Conservation (phyloP, 2,329 filamentous ascomycete species). For the Coniochaeta sp. region DNA sequence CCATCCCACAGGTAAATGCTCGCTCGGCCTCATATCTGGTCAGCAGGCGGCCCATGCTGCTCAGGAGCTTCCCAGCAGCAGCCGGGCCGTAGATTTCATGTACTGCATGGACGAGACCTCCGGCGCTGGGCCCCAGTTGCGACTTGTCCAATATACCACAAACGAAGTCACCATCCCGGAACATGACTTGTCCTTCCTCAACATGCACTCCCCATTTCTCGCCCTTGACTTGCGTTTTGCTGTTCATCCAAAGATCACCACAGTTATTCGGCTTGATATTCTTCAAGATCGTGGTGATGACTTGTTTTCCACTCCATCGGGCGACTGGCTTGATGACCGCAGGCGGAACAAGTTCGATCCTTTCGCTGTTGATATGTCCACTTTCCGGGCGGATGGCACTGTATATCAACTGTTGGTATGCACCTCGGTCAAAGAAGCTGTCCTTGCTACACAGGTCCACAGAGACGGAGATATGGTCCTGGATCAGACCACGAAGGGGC, state of each 20-base stretch:
- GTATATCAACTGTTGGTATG: constrained; percentile 94
- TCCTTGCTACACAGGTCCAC: constrained; percentile 87
- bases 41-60: constrained; percentile 79
- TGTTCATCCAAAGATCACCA: constrained; percentile 69
- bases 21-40: constrained; percentile 89
- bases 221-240: constrained; percentile 70
- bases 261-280: constrained; percentile 79
- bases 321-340: constrained; percentile 73
- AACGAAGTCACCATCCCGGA: constrained; percentile 81
- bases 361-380: constrained; percentile 76
- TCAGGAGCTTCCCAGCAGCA: constrained; percentile 78
- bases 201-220: constrained; percentile 69
- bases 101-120: constrained; percentile 83
- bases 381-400: constrained; percentile 83
- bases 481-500: constrained; percentile 89
- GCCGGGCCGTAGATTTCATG: constrained; percentile 91
- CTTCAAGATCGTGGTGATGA: constrained; percentile 86
- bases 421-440: constrained; percentile 77
- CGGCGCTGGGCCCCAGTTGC: constrained; percentile 80
- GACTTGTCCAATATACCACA: constrained; percentile 92
- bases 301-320: constrained; percentile 93
- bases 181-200: constrained; percentile 75
- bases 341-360: constrained; percentile 74
- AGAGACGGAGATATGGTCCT: constrained; percentile 95
- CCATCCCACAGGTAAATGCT: constrained; percentile 95